These are phyloP conservation scores for Cunninghamia lanceolata DNA, from an alignment of 75 land plant genomes.

Conservation along the genomic window DNA sequence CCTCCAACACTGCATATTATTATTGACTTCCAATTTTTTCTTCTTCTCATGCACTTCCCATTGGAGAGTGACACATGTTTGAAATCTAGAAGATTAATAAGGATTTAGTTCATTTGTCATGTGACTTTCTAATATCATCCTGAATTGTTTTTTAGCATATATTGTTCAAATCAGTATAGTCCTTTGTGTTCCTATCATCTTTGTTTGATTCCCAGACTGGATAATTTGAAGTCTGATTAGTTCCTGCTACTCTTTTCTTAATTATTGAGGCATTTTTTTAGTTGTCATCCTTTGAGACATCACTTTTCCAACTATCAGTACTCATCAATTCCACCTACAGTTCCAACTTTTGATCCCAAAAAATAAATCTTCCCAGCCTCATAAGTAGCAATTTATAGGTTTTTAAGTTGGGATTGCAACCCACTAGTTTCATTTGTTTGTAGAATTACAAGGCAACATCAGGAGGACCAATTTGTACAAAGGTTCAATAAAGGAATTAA, in stretches of 20 bases:
- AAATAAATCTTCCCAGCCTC: constrained; percentile 62
- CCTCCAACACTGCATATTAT: neutral
- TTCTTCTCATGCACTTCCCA: neutral
- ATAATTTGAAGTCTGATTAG: neutral
- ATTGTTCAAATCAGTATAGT: neutral
- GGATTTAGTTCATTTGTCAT: neutral
- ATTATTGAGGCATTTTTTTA: neutral
- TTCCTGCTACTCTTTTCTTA: neutral
- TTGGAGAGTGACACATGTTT: too few relatives aligned
- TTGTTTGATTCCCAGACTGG: neutral
- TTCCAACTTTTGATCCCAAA: constrained; percentile 46
- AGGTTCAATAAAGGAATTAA: constrained; percentile 56
- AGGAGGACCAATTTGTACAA: constrained; percentile 69
- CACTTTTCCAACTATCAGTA: neutral
- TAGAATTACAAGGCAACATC: constrained; percentile 67
- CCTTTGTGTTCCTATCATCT: neutral
- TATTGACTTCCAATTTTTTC: neutral
- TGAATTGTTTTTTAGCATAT: neutral
- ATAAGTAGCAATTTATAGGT: constrained; percentile 61
- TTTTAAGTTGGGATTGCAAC: constrained; percentile 43
- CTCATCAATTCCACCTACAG: neutral
- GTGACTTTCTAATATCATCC: neutral
- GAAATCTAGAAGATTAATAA: neutral
- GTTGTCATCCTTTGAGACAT: neutral
- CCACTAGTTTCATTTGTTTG: constrained; percentile 43